phyloP scores from a whole-genome alignment of 805 yeast species.

The Myxozyma vanderwaltii region DNA sequence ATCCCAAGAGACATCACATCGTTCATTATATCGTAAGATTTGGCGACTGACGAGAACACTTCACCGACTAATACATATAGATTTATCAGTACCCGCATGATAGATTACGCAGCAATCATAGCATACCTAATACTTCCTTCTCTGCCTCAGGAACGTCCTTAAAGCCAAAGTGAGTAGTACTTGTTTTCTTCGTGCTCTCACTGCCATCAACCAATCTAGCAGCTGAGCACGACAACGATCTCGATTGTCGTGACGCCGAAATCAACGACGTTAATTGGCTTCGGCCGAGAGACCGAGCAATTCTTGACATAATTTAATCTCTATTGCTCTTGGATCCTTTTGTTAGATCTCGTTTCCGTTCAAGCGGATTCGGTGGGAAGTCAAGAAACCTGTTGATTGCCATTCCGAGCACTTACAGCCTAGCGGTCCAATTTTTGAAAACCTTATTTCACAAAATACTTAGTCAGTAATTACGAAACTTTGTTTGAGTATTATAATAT shows the following conservation, averaged over 20 bases:
- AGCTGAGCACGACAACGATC: not conserved
- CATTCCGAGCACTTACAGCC: too few species aligned
- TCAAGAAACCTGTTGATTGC: too few species aligned
- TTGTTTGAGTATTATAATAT: too few species aligned
- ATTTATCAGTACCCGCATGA: not conserved
- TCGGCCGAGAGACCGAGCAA: not conserved
- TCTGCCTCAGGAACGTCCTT: constrained; percentile 75
- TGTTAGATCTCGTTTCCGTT: too few species aligned
- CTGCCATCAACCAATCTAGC: not conserved
- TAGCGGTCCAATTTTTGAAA: too few species aligned
- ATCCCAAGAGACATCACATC: constrained; percentile 97
- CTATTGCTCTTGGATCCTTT: too few species aligned
- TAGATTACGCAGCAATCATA: not conserved
- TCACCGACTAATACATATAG: constrained; percentile 52
- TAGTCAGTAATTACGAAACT: too few species aligned
- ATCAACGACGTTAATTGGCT: not conserved
- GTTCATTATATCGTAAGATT: constrained; percentile 93
- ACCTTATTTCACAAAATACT: too few species aligned
- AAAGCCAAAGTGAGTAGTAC: constrained; percentile 92
- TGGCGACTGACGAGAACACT: constrained; percentile 93
- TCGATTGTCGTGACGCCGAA: not conserved
- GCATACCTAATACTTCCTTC: constrained; percentile 69
- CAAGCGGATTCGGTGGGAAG: not conserved
- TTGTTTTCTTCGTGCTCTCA: not conserved
- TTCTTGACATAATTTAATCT: not conserved